Evolutionary conservation across 805 yeast genomes (phyloP).

Genomic region (Spathaspora sp.): DNA sequence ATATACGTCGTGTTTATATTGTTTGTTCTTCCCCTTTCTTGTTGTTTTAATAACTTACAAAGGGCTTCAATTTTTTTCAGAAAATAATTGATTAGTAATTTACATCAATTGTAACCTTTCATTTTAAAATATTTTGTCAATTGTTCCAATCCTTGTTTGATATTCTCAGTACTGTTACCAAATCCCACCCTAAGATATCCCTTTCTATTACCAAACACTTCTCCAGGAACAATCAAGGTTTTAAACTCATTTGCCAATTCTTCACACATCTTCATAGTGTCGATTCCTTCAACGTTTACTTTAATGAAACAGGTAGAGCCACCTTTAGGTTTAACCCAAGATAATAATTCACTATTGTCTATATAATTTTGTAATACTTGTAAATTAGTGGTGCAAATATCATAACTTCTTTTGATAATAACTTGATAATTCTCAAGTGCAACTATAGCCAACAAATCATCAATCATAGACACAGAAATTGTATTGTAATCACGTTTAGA

Average conservation of each 20-base stretch:
- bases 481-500: slow-evolving; percentile 48
- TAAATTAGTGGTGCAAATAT: slow-evolving; percentile 37
- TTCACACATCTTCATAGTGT: slow-evolving; percentile 29
- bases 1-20: neutral
- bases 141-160: slow-evolving; percentile 29
- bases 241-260: slow-evolving; percentile 31
- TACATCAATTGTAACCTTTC: neutral
- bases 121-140: slow-evolving; percentile 13
- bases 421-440: slow-evolving; percentile 32
- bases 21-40: neutral
- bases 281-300: slow-evolving; percentile 22
- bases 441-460: slow-evolving; percentile 43
- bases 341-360: slow-evolving; percentile 24
- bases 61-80: neutral
- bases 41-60: neutral
- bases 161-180: slow-evolving; percentile 37
- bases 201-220: slow-evolving; percentile 35
- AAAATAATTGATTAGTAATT: neutral
- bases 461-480: slow-evolving; percentile 45
- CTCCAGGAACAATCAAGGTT: slow-evolving; percentile 48
- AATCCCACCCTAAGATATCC: slow-evolving; percentile 48
- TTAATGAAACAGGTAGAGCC: slow-evolving; percentile 47
- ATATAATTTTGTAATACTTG: slow-evolving; percentile 31
- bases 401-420: slow-evolving; percentile 37
- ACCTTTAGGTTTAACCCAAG: slow-evolving; percentile 43